Percentiles rank a stretch among this genome's conserved stretches.
Conservation (phyloP, 2,329 filamentous ascomycete species). For the Colletotrichum sp. region DNA sequence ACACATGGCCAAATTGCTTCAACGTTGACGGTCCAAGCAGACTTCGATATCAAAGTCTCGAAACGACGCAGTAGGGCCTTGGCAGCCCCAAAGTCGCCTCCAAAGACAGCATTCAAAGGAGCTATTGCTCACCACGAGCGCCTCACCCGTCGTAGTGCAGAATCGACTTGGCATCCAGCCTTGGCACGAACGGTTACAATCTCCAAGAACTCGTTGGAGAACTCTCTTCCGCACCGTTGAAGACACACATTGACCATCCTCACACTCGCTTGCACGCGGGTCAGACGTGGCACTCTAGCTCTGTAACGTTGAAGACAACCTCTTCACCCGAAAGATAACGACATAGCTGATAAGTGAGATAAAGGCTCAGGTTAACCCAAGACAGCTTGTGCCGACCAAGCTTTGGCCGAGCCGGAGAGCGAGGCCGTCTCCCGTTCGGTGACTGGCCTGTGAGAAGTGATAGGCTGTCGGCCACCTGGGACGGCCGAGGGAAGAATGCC, state of each 20-base stretch:
- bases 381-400: background rate
- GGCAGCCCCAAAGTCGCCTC: background rate
- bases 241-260: background rate
- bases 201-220: background rate
- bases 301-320: background rate
- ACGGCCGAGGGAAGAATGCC: background rate
- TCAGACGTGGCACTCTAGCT: background rate
- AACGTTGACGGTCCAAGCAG: background rate
- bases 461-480: background rate
- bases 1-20: background rate
- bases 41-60: background rate
- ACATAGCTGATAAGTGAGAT: background rate
- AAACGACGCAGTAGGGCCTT: background rate
- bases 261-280: background rate
- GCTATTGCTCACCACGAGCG: background rate
- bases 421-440: background rate
- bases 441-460: background rate
- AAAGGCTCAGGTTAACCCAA: background rate
- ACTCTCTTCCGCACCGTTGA: background rate
- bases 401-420: background rate
- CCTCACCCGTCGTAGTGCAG: background rate
- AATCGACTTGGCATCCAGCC: background rate
- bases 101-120: background rate
- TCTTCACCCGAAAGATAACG: background rate
- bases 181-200: background rate